Evolutionary conservation across 73 alveolate genomes (phyloP).

Genomic region (Paramecium sexaurelia): DNA sequence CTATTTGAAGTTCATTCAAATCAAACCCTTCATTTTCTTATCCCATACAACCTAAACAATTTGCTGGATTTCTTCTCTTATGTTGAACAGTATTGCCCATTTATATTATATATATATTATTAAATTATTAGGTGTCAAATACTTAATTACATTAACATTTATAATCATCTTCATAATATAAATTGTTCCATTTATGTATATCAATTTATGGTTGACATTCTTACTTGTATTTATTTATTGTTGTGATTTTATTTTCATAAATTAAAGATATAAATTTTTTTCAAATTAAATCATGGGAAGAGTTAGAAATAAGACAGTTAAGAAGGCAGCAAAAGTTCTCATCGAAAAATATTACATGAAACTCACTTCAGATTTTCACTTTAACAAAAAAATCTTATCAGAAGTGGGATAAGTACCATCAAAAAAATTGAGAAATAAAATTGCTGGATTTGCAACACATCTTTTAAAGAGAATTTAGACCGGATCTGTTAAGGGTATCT

Average conservation of each 20-base stretch:
- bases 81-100: slow-evolving; percentile 42
- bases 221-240: slow-evolving; percentile 1
- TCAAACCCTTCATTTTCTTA: slow-evolving; percentile 49
- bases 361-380: slow-evolving; percentile 95
- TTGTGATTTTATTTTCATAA: neutral
- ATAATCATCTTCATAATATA: neutral
- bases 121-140: neutral
- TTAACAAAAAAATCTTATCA: slow-evolving; percentile 95
- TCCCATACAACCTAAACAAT: slow-evolving; percentile 62
- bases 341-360: slow-evolving; percentile 94
- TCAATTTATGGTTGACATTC: neutral
- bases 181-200: neutral
- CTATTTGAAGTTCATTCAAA: slow-evolving; percentile 55
- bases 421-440: slow-evolving; percentile 90
- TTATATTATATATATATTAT: neutral
- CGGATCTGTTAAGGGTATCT: slow-evolving; percentile 99
- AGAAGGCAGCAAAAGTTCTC: slow-evolving; percentile 95
- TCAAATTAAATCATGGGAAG: slow-evolving; percentile 84
- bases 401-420: slow-evolving; percentile 94
- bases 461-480: slow-evolving; percentile 95
- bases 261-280: slow-evolving; percentile 32
- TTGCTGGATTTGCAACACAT: slow-evolving; percentile 96
- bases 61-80: slow-evolving; percentile 25
- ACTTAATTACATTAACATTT: neutral
- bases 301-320: slow-evolving; percentile 97